Conservation (phyloP, 208 protist genomes). For the Lotmaria passim region DNA sequence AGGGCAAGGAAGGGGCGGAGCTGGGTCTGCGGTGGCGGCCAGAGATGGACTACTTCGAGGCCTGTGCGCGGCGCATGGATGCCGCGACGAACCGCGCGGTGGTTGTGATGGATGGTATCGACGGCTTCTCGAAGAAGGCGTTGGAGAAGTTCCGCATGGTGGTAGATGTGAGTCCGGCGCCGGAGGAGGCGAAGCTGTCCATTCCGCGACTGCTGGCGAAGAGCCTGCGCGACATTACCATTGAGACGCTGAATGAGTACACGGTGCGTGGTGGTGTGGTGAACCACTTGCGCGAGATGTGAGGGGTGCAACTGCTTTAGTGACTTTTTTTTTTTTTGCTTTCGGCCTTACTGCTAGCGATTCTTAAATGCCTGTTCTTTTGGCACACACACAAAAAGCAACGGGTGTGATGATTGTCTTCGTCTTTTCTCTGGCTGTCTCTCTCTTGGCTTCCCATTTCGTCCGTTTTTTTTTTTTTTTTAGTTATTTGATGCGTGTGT, state of each 20-base stretch:
- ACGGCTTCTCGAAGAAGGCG: constrained; percentile 78
- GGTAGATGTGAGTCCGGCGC: constrained; percentile 63
- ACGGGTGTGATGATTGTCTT: background rate
- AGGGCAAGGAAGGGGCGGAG: constrained; percentile 71
- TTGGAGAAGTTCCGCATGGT: constrained; percentile 83
- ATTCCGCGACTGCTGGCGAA: constrained; percentile 47
- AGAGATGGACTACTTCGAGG: constrained; percentile 88
- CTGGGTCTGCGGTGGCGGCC: constrained; percentile 70
- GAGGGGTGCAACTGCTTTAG: background rate
- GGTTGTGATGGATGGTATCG: constrained; percentile 80
- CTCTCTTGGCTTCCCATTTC: background rate
- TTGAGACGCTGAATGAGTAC: constrained; percentile 64
- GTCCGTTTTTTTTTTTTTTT: constrained; percentile 23
- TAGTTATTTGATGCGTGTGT: constrained; percentile 2
- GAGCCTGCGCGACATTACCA: constrained; percentile 58
- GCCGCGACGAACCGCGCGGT: constrained; percentile 60
- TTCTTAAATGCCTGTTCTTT: too few species aligned
- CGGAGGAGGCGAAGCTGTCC: constrained; percentile 43
- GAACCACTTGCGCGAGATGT: constrained; percentile 44
- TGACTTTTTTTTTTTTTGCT: background rate
- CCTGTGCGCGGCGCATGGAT: constrained; percentile 72
- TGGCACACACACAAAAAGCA: too few species aligned
- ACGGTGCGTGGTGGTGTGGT: constrained; percentile 39
- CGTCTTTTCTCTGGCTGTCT: background rate
- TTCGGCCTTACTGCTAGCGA: too few species aligned